phyloP scores from a whole-genome alignment of 2,329 filamentous ascomycete species.

The Ascocoryne sarcoides region DNA sequence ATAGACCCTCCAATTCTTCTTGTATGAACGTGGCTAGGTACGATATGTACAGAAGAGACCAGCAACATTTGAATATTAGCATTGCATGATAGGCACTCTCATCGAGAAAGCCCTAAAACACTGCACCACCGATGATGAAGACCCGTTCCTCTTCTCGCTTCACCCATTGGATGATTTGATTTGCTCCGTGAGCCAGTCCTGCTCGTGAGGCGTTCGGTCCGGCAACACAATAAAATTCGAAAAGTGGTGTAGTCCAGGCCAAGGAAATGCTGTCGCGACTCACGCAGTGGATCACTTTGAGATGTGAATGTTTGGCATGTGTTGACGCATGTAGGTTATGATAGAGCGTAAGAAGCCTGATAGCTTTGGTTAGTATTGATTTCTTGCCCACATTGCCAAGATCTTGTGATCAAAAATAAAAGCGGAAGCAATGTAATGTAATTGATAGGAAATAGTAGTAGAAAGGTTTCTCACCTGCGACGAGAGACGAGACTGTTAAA shows the following conservation, averaged over 20 bases:
- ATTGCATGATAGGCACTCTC: too few relatives aligned
- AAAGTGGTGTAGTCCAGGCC: slow-evolving; percentile 83
- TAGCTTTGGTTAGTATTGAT: background rate
- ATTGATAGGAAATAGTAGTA: too few relatives aligned
- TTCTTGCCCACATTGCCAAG: too few relatives aligned
- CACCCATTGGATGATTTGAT: slow-evolving; percentile 85
- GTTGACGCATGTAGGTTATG: slow-evolving; percentile 74
- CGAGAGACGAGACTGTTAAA: slow-evolving; percentile 53
- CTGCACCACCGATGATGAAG: slow-evolving; percentile 96
- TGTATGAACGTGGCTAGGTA: too few relatives aligned
- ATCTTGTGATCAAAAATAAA: too few relatives aligned
- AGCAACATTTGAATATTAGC: too few relatives aligned
- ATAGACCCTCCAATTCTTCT: too few relatives aligned
- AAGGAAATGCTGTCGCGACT: slow-evolving; percentile 69
- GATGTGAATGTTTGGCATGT: slow-evolving; percentile 74
- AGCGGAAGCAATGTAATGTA: too few relatives aligned
- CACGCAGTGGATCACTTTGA: slow-evolving; percentile 78
- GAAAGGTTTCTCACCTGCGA: slow-evolving; percentile 42
- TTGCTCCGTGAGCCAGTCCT: slow-evolving; percentile 74
- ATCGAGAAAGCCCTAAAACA: slow-evolving; percentile 40
- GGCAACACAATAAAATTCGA: slow-evolving; percentile 94
- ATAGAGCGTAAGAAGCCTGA: slow-evolving; percentile 71
- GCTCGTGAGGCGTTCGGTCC: slow-evolving; percentile 58
- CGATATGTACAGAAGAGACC: too few relatives aligned
- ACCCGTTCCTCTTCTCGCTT: slow-evolving; percentile 84